Percentiles rank a stretch among this genome's conserved stretches.
phyloP scores from a whole-genome alignment of 108 stramenopile genomes.

The Cyclotella cryptica region DNA sequence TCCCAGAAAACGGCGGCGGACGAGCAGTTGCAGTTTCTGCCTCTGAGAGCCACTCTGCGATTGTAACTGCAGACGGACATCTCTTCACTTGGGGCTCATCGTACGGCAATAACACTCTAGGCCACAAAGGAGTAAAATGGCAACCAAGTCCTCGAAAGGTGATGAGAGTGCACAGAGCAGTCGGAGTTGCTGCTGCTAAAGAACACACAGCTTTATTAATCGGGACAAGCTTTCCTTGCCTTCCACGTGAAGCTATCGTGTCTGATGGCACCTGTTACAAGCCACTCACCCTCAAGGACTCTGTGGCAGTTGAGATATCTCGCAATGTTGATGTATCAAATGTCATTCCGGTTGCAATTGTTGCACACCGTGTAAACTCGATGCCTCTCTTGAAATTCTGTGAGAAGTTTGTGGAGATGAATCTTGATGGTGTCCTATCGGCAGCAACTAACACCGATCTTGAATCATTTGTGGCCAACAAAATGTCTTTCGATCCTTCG shows the following conservation, averaged over 20 bases:
- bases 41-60: slow-evolving; percentile 80
- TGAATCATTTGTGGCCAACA: slow-evolving; percentile 62
- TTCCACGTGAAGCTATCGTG: slow-evolving; percentile 26
- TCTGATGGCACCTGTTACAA: background rate
- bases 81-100: slow-evolving; percentile 85
- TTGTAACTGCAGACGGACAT: slow-evolving; percentile 75
- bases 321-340: slow-evolving; percentile 84
- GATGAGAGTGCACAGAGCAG: slow-evolving; percentile 77
- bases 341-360: slow-evolving; percentile 70
- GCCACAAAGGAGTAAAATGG: slow-evolving; percentile 83
- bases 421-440: slow-evolving; percentile 85
- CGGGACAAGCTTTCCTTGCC: slow-evolving; percentile 70
- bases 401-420: slow-evolving; percentile 66
- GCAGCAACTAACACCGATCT: slow-evolving; percentile 65
- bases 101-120: slow-evolving; percentile 65
- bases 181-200: slow-evolving; percentile 77
- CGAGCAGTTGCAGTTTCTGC: slow-evolving; percentile 80
- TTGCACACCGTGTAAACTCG: slow-evolving; percentile 65
- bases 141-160: slow-evolving; percentile 79
- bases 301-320: slow-evolving; percentile 60
- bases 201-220: slow-evolving; percentile 85
- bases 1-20: slow-evolving; percentile 84
- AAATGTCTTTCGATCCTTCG: slow-evolving; percentile 37
- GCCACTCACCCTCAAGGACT: slow-evolving; percentile 51
- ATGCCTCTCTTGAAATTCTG: slow-evolving; percentile 65